Conservation (phyloP, 2,329 filamentous ascomycete species). For the Alternaria sp. region DNA sequence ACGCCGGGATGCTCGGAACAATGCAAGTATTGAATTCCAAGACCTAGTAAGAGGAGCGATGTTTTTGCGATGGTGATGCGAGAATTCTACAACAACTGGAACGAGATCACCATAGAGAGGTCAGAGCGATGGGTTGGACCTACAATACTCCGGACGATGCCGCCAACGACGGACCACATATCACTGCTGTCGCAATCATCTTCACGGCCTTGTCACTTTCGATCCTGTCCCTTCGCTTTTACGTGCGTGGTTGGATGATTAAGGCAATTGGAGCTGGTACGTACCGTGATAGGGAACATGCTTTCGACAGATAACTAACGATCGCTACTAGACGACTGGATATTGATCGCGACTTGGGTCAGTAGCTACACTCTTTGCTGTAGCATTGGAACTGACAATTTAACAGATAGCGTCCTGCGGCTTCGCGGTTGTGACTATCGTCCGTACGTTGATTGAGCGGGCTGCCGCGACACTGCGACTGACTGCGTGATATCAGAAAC, state of each 20-base stretch:
- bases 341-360: conserved; percentile 23
- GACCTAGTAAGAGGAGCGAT: neutral
- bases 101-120: neutral
- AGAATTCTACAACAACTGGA: neutral
- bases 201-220: conserved; percentile 17
- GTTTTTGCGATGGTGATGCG: neutral
- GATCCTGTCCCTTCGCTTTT: conserved; percentile 19
- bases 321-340: conserved; percentile 19
- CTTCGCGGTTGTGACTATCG: conserved; percentile 21
- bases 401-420: conserved; percentile 21
- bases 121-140: conserved; percentile 22
- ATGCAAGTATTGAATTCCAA: neutral
- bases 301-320: neutral
- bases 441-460: conserved; percentile 14
- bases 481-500: conserved; percentile 13
- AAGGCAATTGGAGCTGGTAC: conserved; percentile 24
- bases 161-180: conserved; percentile 15
- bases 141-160: conserved; percentile 18
- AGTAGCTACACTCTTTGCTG: neutral
- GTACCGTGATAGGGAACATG: neutral
- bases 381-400: neutral
- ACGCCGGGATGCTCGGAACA: neutral
- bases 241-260: conserved; percentile 22
- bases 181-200: conserved; percentile 13
- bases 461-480: neutral